These are phyloP conservation scores for Sarocladiaceae sp. DNA, from an alignment of 2,329 filamentous ascomycete species.

Conservation along the genomic window DNA sequence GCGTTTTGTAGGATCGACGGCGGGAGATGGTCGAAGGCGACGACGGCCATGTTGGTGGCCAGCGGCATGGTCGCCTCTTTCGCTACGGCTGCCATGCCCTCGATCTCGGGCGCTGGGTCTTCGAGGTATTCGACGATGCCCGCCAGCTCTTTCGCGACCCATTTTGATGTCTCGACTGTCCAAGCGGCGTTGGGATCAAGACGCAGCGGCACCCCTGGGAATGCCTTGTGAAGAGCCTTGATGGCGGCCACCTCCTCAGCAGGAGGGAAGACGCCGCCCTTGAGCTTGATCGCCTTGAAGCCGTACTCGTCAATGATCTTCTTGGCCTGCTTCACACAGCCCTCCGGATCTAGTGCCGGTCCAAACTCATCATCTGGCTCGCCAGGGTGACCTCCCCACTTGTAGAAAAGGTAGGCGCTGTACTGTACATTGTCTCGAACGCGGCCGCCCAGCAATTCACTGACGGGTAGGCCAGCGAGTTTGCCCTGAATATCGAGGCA, in stretches of 20 bases:
- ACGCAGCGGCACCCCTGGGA: constrained; percentile 29
- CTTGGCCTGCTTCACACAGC: constrained; percentile 27
- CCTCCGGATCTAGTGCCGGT: constrained; percentile 26
- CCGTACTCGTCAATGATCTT: constrained; percentile 35
- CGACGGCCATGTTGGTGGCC: too few species aligned
- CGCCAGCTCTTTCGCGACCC: too few species aligned
- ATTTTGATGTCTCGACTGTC: constrained; percentile 31
- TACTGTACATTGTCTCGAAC: constrained; percentile 33
- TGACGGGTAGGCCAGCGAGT: constrained; percentile 31
- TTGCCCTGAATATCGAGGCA: too few species aligned
- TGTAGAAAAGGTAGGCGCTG: constrained; percentile 38
- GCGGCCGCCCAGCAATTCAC: constrained; percentile 31
- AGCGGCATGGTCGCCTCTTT: too few species aligned
- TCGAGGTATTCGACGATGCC: too few species aligned
- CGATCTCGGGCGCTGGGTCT: too few species aligned
- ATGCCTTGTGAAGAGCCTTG: constrained; percentile 29
- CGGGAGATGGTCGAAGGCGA: too few species aligned
- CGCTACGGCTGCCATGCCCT: too few species aligned
- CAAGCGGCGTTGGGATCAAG: constrained; percentile 33
- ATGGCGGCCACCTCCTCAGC: constrained; percentile 32
- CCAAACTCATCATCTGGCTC: constrained; percentile 33
- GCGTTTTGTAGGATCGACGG: too few species aligned
- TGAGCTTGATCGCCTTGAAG: constrained; percentile 36
- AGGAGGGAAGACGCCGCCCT: constrained; percentile 34
- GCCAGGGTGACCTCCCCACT: constrained; percentile 34